Percentiles rank a stretch among this genome's conserved stretches.
Conservation (phyloP, 805 yeast species). For the Cyberlindnera euphorbiae region DNA sequence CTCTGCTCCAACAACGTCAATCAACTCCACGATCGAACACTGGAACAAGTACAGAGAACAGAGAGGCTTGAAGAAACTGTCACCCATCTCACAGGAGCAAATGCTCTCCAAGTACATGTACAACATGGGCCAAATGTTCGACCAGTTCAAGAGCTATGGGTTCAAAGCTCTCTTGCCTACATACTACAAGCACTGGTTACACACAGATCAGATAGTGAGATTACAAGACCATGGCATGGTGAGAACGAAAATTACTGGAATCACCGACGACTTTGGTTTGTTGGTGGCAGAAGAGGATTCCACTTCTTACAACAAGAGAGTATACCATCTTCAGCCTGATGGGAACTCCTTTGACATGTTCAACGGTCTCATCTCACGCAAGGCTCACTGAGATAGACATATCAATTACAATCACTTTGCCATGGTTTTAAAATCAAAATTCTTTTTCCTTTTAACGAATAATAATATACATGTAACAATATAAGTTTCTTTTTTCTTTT, state of each 20-base stretch:
- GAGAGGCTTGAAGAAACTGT: slow-evolving; percentile 31
- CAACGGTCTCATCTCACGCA: slow-evolving; percentile 74
- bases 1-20: slow-evolving; percentile 88
- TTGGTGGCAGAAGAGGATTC: slow-evolving; percentile 68
- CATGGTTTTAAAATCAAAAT: no score
- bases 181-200: slow-evolving; percentile 87
- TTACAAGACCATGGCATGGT: slow-evolving; percentile 49
- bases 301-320: slow-evolving; percentile 41
- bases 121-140: slow-evolving; percentile 58
- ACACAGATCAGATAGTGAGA: slow-evolving; percentile 66
- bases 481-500: no score
- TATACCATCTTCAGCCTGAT: slow-evolving; percentile 83
- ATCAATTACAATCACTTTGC: no score
- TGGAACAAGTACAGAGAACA: slow-evolving; percentile 49
- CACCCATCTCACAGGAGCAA: slow-evolving; percentile 34
- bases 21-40: slow-evolving; percentile 61
- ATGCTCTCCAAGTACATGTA: slow-evolving; percentile 66
- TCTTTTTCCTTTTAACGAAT: no score
- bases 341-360: slow-evolving; percentile 97
- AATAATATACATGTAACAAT: no score
- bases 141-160: slow-evolving; percentile 58
- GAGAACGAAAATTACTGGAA: slow-evolving; percentile 70
- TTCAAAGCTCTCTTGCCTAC: slow-evolving; percentile 59
- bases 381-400: slow-evolving; percentile 24
- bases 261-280: slow-evolving; percentile 80